Evolutionary conservation across 2,329 filamentous ascomycete genomes (phyloP).

Genomic region (Pseudocercospora pini-densiflorae): DNA sequence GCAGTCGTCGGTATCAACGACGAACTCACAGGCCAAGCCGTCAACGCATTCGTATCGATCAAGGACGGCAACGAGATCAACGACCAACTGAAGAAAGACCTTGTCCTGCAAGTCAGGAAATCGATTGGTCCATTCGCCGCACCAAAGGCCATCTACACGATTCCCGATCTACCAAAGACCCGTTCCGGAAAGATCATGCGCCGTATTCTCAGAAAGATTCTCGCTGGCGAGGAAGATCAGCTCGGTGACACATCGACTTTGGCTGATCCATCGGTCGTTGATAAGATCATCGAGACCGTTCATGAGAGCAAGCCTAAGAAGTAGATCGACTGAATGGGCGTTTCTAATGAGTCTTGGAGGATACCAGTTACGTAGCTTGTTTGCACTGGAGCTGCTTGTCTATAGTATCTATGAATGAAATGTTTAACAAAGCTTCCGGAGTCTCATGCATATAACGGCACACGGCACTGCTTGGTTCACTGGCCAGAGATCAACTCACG

Average conservation of each 20-base stretch:
- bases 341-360: neutral
- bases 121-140: constrained; percentile 97
- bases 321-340: constrained; percentile 25
- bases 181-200: constrained; percentile 99
- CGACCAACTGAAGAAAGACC: constrained; percentile 88
- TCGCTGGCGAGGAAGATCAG: constrained; percentile 96
- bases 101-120: constrained; percentile 93
- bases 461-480: neutral
- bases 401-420: neutral
- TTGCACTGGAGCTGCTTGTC: neutral
- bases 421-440: neutral
- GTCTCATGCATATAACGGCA: neutral
- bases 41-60: constrained; percentile 94
- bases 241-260: constrained; percentile 93
- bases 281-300: constrained; percentile 84
- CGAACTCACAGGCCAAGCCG: constrained; percentile 94
- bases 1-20: constrained; percentile 93
- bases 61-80: constrained; percentile 79
- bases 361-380: constrained; percentile 4
- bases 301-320: constrained; percentile 60
- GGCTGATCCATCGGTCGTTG: constrained; percentile 86
- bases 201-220: constrained; percentile 93
- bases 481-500: neutral
- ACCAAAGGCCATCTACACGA: constrained; percentile 88
- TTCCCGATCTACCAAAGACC: constrained; percentile 96